Conservation (phyloP, 2,329 filamentous ascomycete genomes). For the Chalara sp. region DNA sequence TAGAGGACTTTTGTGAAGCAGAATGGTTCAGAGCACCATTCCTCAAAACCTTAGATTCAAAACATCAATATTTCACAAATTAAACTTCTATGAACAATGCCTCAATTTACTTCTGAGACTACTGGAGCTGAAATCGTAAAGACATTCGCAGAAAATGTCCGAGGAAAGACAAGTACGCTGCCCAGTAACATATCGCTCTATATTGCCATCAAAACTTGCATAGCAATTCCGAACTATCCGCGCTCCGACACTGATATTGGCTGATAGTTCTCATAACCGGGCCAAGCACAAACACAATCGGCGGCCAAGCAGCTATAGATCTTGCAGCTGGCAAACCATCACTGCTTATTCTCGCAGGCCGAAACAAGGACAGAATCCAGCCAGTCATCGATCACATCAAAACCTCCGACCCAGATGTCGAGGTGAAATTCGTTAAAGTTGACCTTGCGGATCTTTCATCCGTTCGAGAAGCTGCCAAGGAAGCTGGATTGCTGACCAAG, state of each 20-base stretch:
- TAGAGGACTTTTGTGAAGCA: too few relatives aligned
- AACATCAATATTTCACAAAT: too few relatives aligned
- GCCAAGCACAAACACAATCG: constrained; percentile 2
- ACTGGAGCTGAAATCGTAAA: constrained; percentile 1
- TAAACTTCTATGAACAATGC: too few relatives aligned
- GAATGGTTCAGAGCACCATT: too few relatives aligned
- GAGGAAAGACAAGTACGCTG: constrained; percentile 26
- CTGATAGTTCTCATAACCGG: constrained; percentile 3
- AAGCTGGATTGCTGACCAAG: constrained; percentile 20
- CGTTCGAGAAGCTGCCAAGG: constrained; percentile 32
- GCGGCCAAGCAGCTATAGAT: constrained; percentile 4
- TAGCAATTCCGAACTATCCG: neutral
- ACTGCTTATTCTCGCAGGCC: constrained; percentile 7
- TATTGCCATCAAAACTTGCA: neutral
- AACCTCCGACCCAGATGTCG: neutral
- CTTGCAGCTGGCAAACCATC: constrained; percentile 14
- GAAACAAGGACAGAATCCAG: neutral
- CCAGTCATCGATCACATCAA: constrained; percentile 1
- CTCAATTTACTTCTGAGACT: neutral
- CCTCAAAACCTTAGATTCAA: too few relatives aligned
- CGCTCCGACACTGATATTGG: too few relatives aligned
- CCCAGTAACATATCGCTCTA: neutral
- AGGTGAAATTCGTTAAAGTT: neutral
- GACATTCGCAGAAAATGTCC: constrained; percentile 12
- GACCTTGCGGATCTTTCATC: constrained; percentile 32